Evolutionary conservation across 768 basidiomycete genomes (phyloP), one percentile per base, ranked within the genome.

Genomic region (Lactifluus rugatus): DNA sequence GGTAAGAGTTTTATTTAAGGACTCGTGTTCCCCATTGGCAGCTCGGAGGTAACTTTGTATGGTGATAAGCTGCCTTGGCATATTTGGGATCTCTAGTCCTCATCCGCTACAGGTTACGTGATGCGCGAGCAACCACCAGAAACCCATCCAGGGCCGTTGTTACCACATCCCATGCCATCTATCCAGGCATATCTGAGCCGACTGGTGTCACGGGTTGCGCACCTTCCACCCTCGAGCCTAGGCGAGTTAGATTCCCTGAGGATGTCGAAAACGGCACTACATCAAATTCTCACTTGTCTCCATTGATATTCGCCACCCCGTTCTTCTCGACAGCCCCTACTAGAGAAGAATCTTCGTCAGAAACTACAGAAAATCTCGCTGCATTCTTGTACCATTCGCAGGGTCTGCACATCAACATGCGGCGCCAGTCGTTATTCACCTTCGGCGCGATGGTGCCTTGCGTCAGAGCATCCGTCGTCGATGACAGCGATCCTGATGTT

Each of bases 51-150:
- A 48, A 54, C 31, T 11, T 47, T 31, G 32, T 23, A 23, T 36
- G 32, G n/a, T n/a, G n/a, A 46, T 21, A 46, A 64, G 63, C 63
- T 17, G 48, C 52, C 53, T 28, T 64, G 45, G 53, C 56, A 55
- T 64, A 47, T 26, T 13, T 56, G 16, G 57, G 53, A 19, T 62
- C 56, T 23, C 44, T 64, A 28, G 23, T 62, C 37, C 61, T 64
- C 28, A 46, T 62, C 53, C 61, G 63, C 36, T 44, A 62, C 34
- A 49, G 37, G 42, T 32, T 62, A 26, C 25, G 31, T 28, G 57
- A 53, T 8, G 44, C 55, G 0, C 52, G 32, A 41, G 54, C 13
- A 9, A 10, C 9, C 28, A 19, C 34, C 10, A 17, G 11, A n/a
- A 53, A 31, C 42, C 55, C 55, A 46, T 25, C 36, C 14, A 47